phyloP scores from a whole-genome alignment of 441 rosid genomes.

The Arabidopsis lyrata region DNA sequence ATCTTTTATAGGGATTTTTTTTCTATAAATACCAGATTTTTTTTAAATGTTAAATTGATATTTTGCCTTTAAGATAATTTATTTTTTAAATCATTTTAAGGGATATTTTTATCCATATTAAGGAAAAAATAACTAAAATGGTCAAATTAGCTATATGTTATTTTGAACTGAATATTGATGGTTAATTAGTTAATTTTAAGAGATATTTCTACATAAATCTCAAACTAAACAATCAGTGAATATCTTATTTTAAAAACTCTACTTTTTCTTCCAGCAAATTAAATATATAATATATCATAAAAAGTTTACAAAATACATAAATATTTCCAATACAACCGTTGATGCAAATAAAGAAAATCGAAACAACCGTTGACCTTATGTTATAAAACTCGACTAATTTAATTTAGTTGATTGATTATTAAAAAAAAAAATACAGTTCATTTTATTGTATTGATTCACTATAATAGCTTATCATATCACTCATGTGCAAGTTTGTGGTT shows the following conservation, averaged over 20 bases:
- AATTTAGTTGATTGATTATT: background rate
- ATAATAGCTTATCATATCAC: background rate
- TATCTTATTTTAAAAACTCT: too few species aligned
- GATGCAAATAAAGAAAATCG: too few species aligned
- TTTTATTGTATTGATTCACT: background rate
- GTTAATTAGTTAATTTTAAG: background rate
- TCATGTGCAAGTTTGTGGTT: background rate
- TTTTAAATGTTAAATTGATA: background rate
- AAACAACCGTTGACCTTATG: too few species aligned
- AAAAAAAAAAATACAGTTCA: background rate
- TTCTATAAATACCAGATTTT: background rate
- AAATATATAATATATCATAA: too few species aligned
- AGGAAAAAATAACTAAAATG: background rate
- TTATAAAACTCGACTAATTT: background rate
- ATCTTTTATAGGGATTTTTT: background rate
- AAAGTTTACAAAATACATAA: too few species aligned
- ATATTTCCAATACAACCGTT: too few species aligned
- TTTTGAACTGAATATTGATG: background rate
- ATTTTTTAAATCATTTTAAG: background rate
- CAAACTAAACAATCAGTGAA: too few species aligned
- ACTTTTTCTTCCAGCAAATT: too few species aligned
- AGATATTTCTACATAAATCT: background rate
- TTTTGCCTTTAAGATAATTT: background rate
- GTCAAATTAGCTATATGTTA: background rate
- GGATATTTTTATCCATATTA: background rate